Percentiles rank a stretch among this genome's conserved stretches.
phyloP scores from a whole-genome alignment of 768 basidiomycete species.

The Tylopilus vinaceipallidus region DNA sequence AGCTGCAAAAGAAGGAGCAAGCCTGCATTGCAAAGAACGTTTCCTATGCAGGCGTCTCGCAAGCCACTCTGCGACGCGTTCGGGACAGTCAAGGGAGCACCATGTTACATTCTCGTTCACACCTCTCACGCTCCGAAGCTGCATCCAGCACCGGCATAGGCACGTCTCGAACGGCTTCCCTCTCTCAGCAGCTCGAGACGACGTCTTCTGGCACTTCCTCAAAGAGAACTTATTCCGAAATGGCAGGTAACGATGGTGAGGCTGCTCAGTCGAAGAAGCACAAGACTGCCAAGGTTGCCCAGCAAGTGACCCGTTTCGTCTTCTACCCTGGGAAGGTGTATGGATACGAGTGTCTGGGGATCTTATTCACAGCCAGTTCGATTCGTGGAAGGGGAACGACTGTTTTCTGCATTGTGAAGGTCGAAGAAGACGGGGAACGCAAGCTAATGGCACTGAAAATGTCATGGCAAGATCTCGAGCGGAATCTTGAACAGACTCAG shows the following conservation, averaged over 20 bases:
- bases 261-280: not conserved
- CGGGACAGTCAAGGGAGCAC: too few species aligned
- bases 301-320: not conserved
- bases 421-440: not conserved
- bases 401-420: conserved; percentile 2
- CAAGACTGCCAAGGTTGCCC: not conserved
- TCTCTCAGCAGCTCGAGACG: not conserved
- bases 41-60: not conserved
- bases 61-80: too few species aligned
- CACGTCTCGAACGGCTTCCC: not conserved
- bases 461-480: conserved; percentile 10
- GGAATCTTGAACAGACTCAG: not conserved
- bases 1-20: not conserved
- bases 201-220: not conserved
- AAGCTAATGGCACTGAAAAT: conserved; percentile 1
- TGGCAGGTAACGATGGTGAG: not conserved
- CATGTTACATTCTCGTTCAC: too few species aligned
- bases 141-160: not conserved
- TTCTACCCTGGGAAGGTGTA: conserved; percentile 6
- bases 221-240: conserved; percentile 3
- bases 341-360: not conserved
- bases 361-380: conserved; percentile 9
- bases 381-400: conserved; percentile 13
- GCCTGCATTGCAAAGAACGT: not conserved
- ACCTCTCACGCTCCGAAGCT: too few species aligned